These are phyloP conservation scores for Curvularia eragrostidis DNA, from an alignment of 2,329 filamentous ascomycete genomes.

Conservation along the genomic window DNA sequence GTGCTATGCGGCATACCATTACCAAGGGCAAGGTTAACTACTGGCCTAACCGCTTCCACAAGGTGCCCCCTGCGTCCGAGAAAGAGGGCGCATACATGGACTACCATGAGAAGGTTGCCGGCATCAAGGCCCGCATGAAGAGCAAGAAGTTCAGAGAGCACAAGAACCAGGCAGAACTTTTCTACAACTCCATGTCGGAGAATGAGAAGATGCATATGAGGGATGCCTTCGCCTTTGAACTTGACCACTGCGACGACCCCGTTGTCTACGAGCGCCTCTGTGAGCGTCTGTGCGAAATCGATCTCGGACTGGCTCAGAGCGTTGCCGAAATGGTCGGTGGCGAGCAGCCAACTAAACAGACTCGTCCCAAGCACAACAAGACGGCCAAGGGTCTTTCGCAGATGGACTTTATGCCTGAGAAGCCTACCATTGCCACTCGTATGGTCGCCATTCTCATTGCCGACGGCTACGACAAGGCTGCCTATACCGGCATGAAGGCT, in stretches of 20 bases:
- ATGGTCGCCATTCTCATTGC: slow-evolving; percentile 78
- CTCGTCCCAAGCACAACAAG: slow-evolving; percentile 68
- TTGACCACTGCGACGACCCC: slow-evolving; percentile 82
- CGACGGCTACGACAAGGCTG: slow-evolving; percentile 74
- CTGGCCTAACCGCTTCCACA: slow-evolving; percentile 75
- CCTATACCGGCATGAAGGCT: slow-evolving; percentile 70
- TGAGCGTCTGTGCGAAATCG: slow-evolving; percentile 73
- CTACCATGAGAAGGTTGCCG: slow-evolving; percentile 68
- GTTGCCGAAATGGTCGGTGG: slow-evolving; percentile 76
- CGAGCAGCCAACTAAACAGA: slow-evolving; percentile 61
- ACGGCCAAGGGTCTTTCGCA: slow-evolving; percentile 73
- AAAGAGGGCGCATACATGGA: slow-evolving; percentile 73
- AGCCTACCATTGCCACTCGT: slow-evolving; percentile 72
- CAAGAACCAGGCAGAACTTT: slow-evolving; percentile 78
- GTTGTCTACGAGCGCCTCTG: slow-evolving; percentile 76
- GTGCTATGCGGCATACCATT: slow-evolving; percentile 74
- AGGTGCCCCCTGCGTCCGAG: slow-evolving; percentile 66
- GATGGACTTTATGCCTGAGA: slow-evolving; percentile 67
- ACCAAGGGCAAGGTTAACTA: slow-evolving; percentile 77
- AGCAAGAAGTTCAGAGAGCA: slow-evolving; percentile 81
- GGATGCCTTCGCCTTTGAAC: slow-evolving; percentile 70
- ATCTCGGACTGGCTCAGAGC: slow-evolving; percentile 70
- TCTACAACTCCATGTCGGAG: slow-evolving; percentile 77
- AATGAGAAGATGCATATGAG: slow-evolving; percentile 70
- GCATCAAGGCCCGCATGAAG: slow-evolving; percentile 72